Evolutionary conservation across 2,329 filamentous ascomycete species (phyloP).

Genomic region (Chaetothyriales sp.): DNA sequence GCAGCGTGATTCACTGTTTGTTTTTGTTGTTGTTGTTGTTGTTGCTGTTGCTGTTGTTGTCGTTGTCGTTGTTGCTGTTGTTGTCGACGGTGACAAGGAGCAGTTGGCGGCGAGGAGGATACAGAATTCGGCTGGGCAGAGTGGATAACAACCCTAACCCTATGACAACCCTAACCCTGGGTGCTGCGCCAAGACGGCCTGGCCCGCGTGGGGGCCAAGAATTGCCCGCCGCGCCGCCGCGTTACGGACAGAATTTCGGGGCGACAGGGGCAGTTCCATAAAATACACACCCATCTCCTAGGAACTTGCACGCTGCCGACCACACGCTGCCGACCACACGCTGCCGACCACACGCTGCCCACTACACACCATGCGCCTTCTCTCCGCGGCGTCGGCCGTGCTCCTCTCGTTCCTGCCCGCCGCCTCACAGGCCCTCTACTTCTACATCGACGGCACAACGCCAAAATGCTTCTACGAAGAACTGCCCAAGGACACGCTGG

Average conservation of each 20-base stretch:
- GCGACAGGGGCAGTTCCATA: not conserved
- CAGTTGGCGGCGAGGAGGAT: too few species aligned
- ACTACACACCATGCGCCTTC: constrained; percentile 8
- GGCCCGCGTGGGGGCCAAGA: not conserved
- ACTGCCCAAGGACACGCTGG: constrained; percentile 89
- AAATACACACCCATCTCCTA: not conserved
- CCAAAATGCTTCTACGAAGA: constrained; percentile 98
- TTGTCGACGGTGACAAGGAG: too few species aligned
- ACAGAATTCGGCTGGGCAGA: too few species aligned
- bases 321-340: too few species aligned
- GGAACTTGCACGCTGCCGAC: too few species aligned
- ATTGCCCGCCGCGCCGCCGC: too few species aligned
- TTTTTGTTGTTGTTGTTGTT: too few species aligned
- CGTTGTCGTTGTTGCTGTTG: too few species aligned
- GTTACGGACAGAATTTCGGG: not conserved
- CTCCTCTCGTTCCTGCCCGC: constrained; percentile 34
- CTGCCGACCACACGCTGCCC: too few species aligned
- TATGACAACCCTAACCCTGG: not conserved
- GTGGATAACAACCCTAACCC: not conserved
- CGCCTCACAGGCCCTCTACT: constrained; percentile 68
- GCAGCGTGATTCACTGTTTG: too few species aligned
- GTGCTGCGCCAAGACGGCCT: not conserved
- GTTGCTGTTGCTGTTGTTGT: too few species aligned
- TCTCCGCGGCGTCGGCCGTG: constrained; percentile 7
- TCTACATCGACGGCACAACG: constrained; percentile 75